phyloP scores from a whole-genome alignment of 768 basidiomycete genomes.

The Serendipita indica region DNA sequence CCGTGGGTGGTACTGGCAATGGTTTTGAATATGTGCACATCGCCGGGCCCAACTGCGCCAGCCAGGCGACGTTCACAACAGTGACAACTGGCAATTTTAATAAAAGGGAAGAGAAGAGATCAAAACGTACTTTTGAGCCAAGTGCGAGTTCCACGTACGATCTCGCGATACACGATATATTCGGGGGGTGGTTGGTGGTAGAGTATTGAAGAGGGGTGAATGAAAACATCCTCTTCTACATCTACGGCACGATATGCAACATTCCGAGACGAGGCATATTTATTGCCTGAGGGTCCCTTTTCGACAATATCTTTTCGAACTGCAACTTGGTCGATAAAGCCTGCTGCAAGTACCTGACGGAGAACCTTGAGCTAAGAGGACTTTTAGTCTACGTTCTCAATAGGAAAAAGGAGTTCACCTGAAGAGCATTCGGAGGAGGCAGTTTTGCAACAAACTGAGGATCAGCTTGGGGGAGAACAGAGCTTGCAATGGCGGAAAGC shows the following conservation, averaged over 20 bases:
- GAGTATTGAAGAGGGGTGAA: slow-evolving; percentile 80
- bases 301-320: slow-evolving; percentile 72
- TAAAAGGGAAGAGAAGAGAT: not conserved
- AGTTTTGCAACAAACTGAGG: slow-evolving; percentile 50
- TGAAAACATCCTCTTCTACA: slow-evolving; percentile 72
- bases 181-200: slow-evolving; percentile 61
- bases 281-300: slow-evolving; percentile 42
- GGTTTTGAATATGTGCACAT: slow-evolving; percentile 87
- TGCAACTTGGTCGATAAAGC: slow-evolving; percentile 92
- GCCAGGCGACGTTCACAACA: slow-evolving; percentile 74
- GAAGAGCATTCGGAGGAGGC: slow-evolving; percentile 58
- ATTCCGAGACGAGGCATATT: slow-evolving; percentile 60
- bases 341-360: slow-evolving; percentile 72
- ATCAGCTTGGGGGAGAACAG: slow-evolving; percentile 55
- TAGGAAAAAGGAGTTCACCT: slow-evolving; percentile 33
- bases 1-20: slow-evolving; percentile 31
- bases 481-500: slow-evolving; percentile 66
- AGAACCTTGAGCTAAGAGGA: slow-evolving; percentile 64
- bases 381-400: not conserved
- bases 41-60: slow-evolving; percentile 60
- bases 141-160: slow-evolving; percentile 56
- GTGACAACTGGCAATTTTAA: slow-evolving; percentile 45
- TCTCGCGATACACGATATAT: slow-evolving; percentile 70
- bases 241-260: slow-evolving; percentile 74
- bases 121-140: slow-evolving; percentile 60